Percentiles rank a stretch among this genome's conserved stretches.
Evolutionary conservation across 768 basidiomycete species (phyloP).

Genomic region (Calvatia gigantea): DNA sequence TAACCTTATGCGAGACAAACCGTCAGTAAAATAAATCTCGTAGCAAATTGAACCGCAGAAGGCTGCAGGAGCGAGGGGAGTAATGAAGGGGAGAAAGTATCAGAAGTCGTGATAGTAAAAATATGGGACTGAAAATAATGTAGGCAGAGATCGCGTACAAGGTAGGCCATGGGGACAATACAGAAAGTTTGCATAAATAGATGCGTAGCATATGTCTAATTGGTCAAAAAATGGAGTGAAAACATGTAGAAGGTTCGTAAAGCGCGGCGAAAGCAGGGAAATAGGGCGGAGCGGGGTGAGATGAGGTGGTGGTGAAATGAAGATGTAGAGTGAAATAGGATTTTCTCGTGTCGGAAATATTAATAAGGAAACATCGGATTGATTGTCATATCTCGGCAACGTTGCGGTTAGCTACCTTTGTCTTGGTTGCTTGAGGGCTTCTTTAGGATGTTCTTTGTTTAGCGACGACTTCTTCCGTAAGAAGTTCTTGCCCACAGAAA

Average conservation of each 20-base stretch:
- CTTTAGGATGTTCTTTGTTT: constrained; percentile 2
- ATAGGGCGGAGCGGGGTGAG: too few relatives aligned
- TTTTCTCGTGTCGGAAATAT: background rate
- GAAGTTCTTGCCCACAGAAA: constrained; percentile 8
- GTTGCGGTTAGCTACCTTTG: background rate
- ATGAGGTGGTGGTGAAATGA: too few relatives aligned
- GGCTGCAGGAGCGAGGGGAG: background rate
- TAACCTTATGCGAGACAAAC: too few relatives aligned
- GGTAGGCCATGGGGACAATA: background rate
- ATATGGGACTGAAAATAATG: background rate
- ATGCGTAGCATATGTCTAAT: background rate
- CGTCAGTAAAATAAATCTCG: too few relatives aligned
- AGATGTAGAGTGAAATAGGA: background rate
- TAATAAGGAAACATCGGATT: background rate
- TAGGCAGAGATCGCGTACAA: background rate
- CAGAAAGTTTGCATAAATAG: constrained; percentile 1
- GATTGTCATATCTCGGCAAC: background rate
- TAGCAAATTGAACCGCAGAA: background rate
- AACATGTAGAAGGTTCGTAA: background rate
- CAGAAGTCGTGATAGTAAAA: background rate
- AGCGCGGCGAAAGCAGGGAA: background rate
- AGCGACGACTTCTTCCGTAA: constrained; percentile 3
- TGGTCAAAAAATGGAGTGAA: background rate
- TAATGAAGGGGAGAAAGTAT: background rate
- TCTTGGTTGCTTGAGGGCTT: background rate